phyloP scores from a whole-genome alignment of 768 basidiomycete genomes.

The Rhizopogon vulgaris region DNA sequence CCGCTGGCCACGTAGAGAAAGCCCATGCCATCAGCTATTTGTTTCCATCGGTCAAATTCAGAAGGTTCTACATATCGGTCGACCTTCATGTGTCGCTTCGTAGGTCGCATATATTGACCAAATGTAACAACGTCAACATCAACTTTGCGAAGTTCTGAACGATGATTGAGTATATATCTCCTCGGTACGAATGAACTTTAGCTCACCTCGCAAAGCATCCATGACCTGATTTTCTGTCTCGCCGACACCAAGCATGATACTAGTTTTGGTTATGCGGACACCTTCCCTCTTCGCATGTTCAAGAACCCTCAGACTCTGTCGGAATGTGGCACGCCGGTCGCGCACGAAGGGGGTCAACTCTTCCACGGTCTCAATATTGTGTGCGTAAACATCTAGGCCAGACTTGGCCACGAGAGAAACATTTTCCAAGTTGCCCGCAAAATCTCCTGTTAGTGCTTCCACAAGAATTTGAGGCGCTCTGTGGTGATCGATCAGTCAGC shows the following conservation, averaged over 20 bases:
- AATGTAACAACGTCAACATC: slow-evolving; percentile 98
- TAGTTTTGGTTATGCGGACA: slow-evolving; percentile 91
- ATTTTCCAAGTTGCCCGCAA: slow-evolving; percentile 69
- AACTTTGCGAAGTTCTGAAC: slow-evolving; percentile 74
- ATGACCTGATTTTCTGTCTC: slow-evolving; percentile 80
- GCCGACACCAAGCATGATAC: slow-evolving; percentile 97
- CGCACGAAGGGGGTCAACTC: slow-evolving; percentile 91
- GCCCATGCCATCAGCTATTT: slow-evolving; percentile 85
- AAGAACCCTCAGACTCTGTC: slow-evolving; percentile 76
- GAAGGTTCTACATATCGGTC: slow-evolving; percentile 91
- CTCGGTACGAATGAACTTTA: not conserved
- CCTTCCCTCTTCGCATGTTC: slow-evolving; percentile 80
- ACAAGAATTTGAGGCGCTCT: slow-evolving; percentile 95
- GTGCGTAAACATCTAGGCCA: slow-evolving; percentile 95
- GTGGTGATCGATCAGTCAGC: slow-evolving; percentile 1
- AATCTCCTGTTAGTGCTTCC: slow-evolving; percentile 95
- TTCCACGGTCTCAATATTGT: slow-evolving; percentile 97
- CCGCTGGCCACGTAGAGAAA: slow-evolving; percentile 98
- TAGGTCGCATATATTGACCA: slow-evolving; percentile 99
- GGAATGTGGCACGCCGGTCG: slow-evolving; percentile 88
- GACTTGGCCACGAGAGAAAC: slow-evolving; percentile 84
- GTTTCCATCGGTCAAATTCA: slow-evolving; percentile 90
- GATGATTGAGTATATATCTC: not conserved
- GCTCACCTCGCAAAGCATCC: slow-evolving; percentile 75
- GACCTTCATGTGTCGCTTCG: slow-evolving; percentile 99